Conservation (phyloP, 768 basidiomycete species). For the Russula earlei region DNA sequence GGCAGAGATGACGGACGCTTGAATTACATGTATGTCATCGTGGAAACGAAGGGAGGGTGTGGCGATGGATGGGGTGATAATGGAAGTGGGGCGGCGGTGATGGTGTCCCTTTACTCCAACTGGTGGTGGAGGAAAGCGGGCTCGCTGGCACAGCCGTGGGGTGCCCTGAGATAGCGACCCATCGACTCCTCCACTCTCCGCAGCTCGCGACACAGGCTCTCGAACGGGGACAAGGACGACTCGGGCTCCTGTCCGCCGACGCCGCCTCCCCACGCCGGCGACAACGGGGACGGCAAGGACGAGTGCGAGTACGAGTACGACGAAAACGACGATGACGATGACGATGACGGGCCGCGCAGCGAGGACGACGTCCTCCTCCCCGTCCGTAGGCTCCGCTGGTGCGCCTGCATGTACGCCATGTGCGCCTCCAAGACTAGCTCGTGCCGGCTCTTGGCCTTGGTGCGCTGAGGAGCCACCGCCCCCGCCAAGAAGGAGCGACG, state of each 20-base stretch:
- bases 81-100: too few species aligned
- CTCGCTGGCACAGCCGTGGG: not conserved
- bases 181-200: constrained; percentile 4
- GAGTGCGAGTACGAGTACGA: not conserved
- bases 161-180: not conserved
- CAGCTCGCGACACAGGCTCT: constrained; percentile 6
- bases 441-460: constrained; percentile 14
- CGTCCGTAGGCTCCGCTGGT: not conserved
- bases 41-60: too few species aligned
- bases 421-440: constrained; percentile 14
- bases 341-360: too few species aligned
- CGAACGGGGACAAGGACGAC: constrained; percentile 1
- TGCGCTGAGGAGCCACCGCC: not conserved
- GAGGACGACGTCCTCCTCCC: not conserved
- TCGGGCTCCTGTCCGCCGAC: not conserved
- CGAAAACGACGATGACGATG: not conserved
- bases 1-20: too few species aligned
- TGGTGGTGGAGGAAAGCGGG: not conserved
- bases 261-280: not conserved
- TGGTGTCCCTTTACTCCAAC: too few species aligned
- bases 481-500: constrained; percentile 1
- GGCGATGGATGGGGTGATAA: too few species aligned
- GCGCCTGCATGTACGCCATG: not conserved
- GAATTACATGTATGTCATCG: too few species aligned
- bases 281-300: not conserved